Conservation (phyloP, 192 early-diverging fungal genomes). For the Dissophora globulifera region DNA sequence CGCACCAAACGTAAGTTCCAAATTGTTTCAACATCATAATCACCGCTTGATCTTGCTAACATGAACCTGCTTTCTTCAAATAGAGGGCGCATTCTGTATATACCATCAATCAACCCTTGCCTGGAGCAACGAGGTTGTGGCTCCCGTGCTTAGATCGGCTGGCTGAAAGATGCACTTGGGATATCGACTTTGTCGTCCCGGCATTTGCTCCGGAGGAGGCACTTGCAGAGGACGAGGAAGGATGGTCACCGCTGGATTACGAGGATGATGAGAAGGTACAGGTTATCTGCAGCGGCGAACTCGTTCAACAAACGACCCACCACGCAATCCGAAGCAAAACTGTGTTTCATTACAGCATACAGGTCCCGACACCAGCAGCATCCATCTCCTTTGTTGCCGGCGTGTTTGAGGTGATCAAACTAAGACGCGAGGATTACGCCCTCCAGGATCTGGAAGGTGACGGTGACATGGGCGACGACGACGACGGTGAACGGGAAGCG, state of each 20-base stretch:
- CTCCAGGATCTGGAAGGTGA: constrained; percentile 16
- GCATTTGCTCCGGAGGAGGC: constrained; percentile 50
- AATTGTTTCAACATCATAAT: too few relatives aligned
- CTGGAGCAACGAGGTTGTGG: constrained; percentile 78
- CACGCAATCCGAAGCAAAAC: constrained; percentile 66
- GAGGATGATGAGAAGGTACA: constrained; percentile 60
- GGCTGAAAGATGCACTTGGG: constrained; percentile 80
- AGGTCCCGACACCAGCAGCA: constrained; percentile 74
- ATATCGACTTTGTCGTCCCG: constrained; percentile 78
- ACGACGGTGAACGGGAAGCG: constrained; percentile 4
- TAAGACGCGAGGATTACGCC: constrained; percentile 30
- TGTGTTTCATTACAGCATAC: constrained; percentile 75
- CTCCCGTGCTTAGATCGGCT: constrained; percentile 81
- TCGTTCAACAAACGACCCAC: constrained; percentile 71
- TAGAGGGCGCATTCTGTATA: constrained; percentile 66
- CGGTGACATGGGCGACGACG: constrained; percentile 25
- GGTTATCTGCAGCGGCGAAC: constrained; percentile 76
- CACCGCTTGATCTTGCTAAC: too few relatives aligned
- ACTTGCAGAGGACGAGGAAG: constrained; percentile 41
- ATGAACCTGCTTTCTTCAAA: too few relatives aligned
- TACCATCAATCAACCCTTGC: constrained; percentile 73
- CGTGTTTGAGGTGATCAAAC: constrained; percentile 41
- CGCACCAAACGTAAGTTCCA: constrained; percentile 64
- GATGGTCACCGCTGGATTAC: constrained; percentile 55
- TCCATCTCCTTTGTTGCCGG: constrained; percentile 80